Evolutionary conservation across 129 eudicot genomes (phyloP), one percentile per base, ranked within the genome.

Genomic region (Smallanthus sonchifolius): DNA sequence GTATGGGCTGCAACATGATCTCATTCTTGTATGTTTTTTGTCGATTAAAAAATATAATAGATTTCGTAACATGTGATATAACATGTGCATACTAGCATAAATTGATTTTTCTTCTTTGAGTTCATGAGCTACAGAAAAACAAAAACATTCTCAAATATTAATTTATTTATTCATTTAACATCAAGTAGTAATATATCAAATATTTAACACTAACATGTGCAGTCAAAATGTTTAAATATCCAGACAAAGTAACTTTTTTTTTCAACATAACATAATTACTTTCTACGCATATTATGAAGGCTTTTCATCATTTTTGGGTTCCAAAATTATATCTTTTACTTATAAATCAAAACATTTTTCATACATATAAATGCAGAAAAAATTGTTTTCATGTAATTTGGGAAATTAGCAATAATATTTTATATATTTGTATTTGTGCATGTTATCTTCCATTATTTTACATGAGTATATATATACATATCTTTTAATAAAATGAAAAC

Each of bases 1-100:
- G 70, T 75, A 75, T 74, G 78, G 78, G 78, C 63, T 74, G 68
- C 47, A 74, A 63, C 78, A 63, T 62, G 78, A 47, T 61, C 66
- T 74, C 70, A 62, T 34, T 19, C 54, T 48, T 62, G 78, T 32
- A 74, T 74, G 71, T 44, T 74, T 74, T 74, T 62, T 36, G 52
- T 24, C 24, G 15, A 19, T 13, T 7, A 16, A 17, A 15, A 38
- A 61, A 45, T 19, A 17, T 55, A 71, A 52, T 14, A 6, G 48
- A 71, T 62, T 45, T 16, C 15, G 70, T 19, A 17, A 35, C 70
- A 74, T 35, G 24, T 44, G 48, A 44, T 44, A 44, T 48, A 15
- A 48, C 54, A 13, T 48, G 15, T 15, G 52, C 19, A 74, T 74
- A 35, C 3, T 42, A 3, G 10, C 8, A 44, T 43, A 60, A 40